Evolutionary conservation across 768 basidiomycete genomes (phyloP), one percentile per base, ranked within the genome.

Genomic region (Lepiota brunneoincarnata): DNA sequence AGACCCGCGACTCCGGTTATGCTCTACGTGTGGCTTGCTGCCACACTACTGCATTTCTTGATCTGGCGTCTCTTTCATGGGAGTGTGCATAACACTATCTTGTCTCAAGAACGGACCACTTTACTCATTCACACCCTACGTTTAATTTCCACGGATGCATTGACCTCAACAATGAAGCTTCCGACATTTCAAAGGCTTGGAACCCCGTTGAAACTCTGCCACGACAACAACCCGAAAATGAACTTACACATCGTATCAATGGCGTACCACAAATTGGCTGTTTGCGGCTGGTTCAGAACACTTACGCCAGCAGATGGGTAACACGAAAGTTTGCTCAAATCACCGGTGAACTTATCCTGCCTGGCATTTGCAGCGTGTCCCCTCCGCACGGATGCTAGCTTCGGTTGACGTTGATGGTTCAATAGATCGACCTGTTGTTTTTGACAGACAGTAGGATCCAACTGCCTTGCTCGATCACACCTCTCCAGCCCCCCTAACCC

Each of bases 401-500:
- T 9, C 39, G 24, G 35, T 34, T 26, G 36, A 39, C 37, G 35
- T 26, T 47, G 20, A 21, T 41, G 28, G 34, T 35, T 24, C 34
- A 20, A 24, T n/a, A 39, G 36, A 26, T 34, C 26, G 24, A 12
- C 14, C 31, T 20, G 5, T 37, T 26, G n/a, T 39, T 45, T 48
- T 40, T 12, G 38, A 15, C 37, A 24, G 4, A 46, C 11, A 40
- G 34, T 31, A 17, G 20, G 44, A 40, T 54, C 28, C 40, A 40
- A 39, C 14, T 26, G 10, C 45, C 38, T 48, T 18, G 26, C 18
- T 18, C 31, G 31, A 31, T 20, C 17, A 24, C 35, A 38, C 42
- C 57, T 31, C 57, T 55, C 56, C 55, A 44, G 44, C 34, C 51
- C 51, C 55, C 46, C 31, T 31, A 9, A 2, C 7, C 31, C 7